These are phyloP conservation scores for Teunomyces lycoperdinae DNA, from an alignment of 805 yeast genomes.

Conservation along the genomic window DNA sequence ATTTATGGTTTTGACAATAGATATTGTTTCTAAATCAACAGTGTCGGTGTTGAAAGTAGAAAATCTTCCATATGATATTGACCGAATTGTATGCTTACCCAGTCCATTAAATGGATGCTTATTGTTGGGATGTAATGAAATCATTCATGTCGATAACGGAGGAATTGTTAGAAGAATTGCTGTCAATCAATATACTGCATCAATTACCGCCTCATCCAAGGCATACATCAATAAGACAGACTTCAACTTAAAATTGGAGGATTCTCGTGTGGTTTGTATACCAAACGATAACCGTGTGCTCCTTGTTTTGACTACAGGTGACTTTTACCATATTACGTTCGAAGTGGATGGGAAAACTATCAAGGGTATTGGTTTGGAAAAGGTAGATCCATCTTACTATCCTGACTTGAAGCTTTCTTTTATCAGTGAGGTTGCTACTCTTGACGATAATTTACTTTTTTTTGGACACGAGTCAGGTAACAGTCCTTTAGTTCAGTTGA, in stretches of 20 bases:
- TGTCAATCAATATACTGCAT: conserved; percentile 52
- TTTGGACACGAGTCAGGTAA: conserved; percentile 62
- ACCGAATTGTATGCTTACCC: conserved; percentile 58
- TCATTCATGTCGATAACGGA: conserved; percentile 75
- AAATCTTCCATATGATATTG: conserved; percentile 72
- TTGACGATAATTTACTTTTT: conserved; percentile 48
- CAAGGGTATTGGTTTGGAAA: conserved; percentile 31
- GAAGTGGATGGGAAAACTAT: conserved; percentile 43
- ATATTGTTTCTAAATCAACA: conserved; percentile 52
- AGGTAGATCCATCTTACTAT: conserved; percentile 22
- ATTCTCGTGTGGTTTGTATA: conserved; percentile 36
- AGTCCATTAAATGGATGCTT: conserved; percentile 69
- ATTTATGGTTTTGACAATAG: conserved; percentile 65
- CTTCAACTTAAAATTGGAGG: conserved; percentile 55
- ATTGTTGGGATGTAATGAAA: conserved; percentile 68
- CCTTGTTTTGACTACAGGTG: conserved; percentile 31
- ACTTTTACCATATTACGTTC: conserved; percentile 32
- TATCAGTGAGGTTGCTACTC: conserved; percentile 41
- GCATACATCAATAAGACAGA: conserved; percentile 45
- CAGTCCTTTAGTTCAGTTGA: conserved; percentile 48
- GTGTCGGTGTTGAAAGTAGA: conserved; percentile 66
- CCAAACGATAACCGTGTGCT: conserved; percentile 37
- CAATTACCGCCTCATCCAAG: conserved; percentile 33
- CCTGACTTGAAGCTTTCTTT: conserved; percentile 34
- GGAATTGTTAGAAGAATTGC: conserved; percentile 65